phyloP scores from a whole-genome alignment of 352 stramenopile genomes.

The Globisporangium perplexum region DNA sequence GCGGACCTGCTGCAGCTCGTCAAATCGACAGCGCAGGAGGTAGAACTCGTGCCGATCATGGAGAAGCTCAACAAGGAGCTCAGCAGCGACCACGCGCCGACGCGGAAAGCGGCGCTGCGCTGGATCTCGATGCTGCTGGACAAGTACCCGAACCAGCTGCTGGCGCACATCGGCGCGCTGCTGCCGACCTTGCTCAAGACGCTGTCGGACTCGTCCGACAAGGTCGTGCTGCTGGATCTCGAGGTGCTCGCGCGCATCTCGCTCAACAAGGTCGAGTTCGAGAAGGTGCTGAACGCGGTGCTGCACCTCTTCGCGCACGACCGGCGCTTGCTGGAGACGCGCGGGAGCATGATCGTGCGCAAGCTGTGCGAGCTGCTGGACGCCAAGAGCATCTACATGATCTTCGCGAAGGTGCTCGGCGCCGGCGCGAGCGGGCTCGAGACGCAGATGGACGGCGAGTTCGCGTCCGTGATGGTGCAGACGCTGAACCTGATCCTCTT shows the following conservation, averaged over 20 bases:
- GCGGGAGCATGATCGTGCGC: slow-evolving; percentile 97
- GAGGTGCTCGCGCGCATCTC: slow-evolving; percentile 96
- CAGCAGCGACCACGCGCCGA: slow-evolving; percentile 94
- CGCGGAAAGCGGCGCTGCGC: slow-evolving; percentile 90
- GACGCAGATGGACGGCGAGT: slow-evolving; percentile 86
- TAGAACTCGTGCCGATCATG: slow-evolving; percentile 93
- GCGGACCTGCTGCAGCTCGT: slow-evolving; percentile 95
- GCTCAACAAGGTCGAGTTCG: slow-evolving; percentile 90
- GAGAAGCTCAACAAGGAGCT: slow-evolving; percentile 94
- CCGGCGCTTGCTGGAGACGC: slow-evolving; percentile 85
- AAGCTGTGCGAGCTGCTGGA: slow-evolving; percentile 98
- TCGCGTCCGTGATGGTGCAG: slow-evolving; percentile 98
- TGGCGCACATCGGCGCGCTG: slow-evolving; percentile 88
- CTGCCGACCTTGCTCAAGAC: slow-evolving; percentile 95
- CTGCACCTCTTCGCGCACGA: slow-evolving; percentile 93
- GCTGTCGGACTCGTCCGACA: slow-evolving; percentile 94
- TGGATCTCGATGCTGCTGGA: slow-evolving; percentile 99
- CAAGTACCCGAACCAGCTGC: slow-evolving; percentile 94
- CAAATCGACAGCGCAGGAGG: slow-evolving; percentile 81
- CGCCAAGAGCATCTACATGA: slow-evolving; percentile 97
- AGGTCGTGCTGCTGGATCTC: slow-evolving; percentile 95
- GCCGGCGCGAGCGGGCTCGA: slow-evolving; percentile 39
- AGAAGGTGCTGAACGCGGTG: slow-evolving; percentile 93
- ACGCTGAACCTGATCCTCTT: slow-evolving; percentile 99
- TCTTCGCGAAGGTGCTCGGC: slow-evolving; percentile 94